Base-by-base conservation (phyloP, 169 alveolate species). In the Condylostoma magnum region DNA sequence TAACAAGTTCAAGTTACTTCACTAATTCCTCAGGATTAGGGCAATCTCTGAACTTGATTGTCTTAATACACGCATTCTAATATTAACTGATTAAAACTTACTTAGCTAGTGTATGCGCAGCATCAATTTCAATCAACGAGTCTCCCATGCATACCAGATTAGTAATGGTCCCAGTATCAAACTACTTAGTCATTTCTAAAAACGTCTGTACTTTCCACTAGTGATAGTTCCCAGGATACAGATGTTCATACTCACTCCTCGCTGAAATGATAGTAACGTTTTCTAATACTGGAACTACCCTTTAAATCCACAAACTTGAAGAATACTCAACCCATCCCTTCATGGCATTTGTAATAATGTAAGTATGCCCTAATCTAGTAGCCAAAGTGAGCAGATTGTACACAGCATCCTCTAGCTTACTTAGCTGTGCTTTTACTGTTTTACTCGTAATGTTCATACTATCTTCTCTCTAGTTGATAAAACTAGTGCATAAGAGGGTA, bases 271-370 rank as follows among this genome's bases (percentile, higher is more conserved):
- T 82, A 18, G 80, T 73, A 20, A 94, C 51, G 67, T 92, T 90
- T n/a, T 82, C 69, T 41, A 89, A 41, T 18, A 81, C 46, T 10
- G 77, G 82, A 2, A 63, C 46, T 0, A 93, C 54, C 33, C 76
- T 58, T 48, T 97, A 96, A 76, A 91, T 79, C 73, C 84, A 95
- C 68, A 82, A 71, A 36, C 84, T 67, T 3, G 97, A 87, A 20
- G 97, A 87, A 66, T 88, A 92, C 69, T 96, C 95, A n/a, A 96
- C 98, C 98, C 98, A 94, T 34, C 98, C 98, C 43, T 87, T 87
- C 57, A 94, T 95, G 10, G 98, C 98, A 83, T 96, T 95, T 22
- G 99, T 96, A 37, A 96, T 93, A 33, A 94, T 85, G 80, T 86
- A 94, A 2, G 87, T 88, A 53, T 87, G 85, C 6, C 96, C 97